Base-by-base conservation (phyloP, 2,329 filamentous ascomycete species). In the Samsoniella hepiali region DNA sequence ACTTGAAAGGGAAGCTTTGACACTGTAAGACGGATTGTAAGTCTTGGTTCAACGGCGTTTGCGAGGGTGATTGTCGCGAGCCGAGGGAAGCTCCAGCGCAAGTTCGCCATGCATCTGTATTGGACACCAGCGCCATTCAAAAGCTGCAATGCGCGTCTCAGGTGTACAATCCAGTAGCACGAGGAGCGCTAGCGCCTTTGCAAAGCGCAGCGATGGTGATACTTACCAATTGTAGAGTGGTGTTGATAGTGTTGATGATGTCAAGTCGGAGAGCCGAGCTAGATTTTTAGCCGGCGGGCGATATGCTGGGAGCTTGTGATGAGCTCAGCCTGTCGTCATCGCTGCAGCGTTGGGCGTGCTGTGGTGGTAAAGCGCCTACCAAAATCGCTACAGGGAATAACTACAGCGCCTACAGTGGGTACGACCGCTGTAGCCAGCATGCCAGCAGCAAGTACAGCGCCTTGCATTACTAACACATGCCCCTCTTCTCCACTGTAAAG, bases 21-120 rank as follows among this genome's bases (percentile, higher is more conserved):
- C 50, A 54, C 38, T 61, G 40, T 13, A 22, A 40, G 29, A 4
- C 8, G 13, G 17, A 53, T 29, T 61, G 58, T 61, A 31, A 61
- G 58, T 54, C n/a, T 29, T 27, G 29, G n/a, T 29, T 31, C 11
- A 38, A 49, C 5, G 4, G 56, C 22, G 40, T 29, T 54, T 53
- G 49, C 17, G n/a, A 32, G 22, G 3, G 27, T 9, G 2, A 17
- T 40, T 51, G 22, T 42, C 34, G 47, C 15, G 6, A 32, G 15
- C 2, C 15, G n/a, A 42, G 8, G 27, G 36, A 32, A 53, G 36
- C 58, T 53, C 15, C 27, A 10, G 58, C 36, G 6, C 38, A 29
- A 34, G 31, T 22, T 8, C 34, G 31, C 13, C 10, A 31, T 29
- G 36, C 36, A 27, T 32, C 6, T 73, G 32, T 82, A 67, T 65